Evolutionary conservation across 495 filamentous ascomycete species (phyloP), one percentile per base, ranked within the genome.

Genomic region (Penicillium ucsense): DNA sequence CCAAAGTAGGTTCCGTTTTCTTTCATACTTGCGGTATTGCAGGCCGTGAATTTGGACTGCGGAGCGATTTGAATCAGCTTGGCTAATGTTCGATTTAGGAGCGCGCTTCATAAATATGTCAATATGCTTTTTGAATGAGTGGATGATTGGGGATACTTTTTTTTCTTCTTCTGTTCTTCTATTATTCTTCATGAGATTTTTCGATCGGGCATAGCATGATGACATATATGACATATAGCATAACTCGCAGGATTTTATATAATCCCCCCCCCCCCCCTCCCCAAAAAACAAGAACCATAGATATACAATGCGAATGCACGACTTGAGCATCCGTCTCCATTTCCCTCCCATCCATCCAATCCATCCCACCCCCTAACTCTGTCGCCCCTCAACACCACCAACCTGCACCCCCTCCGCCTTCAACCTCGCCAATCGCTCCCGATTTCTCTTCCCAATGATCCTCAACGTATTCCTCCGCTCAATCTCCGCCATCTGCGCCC

Each of bases 381-480:
- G 27, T 9, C 39, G 35, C 38, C 42, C 38, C 7, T 46, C 50
- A 31, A 49, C 52, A 27, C 44, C 56, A 45, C 57, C 59, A 31
- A 51, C 70, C 20, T 20, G 20, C 20, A 20, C 20, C 20, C 20
- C 20, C 20, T 20, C 20, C 31, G 52, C 70, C 56, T 68, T 72
- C 58, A 86, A 56, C 27, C 66, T 70, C n/a, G 71, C 76, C 54
- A 83, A 49, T 7, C 83, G 60, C 61, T 72, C 50, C 65, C 81
- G 72, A 62, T 86, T 86, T 57, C 82, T 63, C 73, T 77, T 79
- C 33, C 76, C 74, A 51, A 86, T 51, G 12, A 85, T 62, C 34
- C 82, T 68, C 55, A 85, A 45, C 38, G 82, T 82, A 59, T 77
- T 83, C 52, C 73, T 57, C 50, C 70, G 66, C 66, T 85, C 81